Percentiles rank a stretch among this genome's conserved stretches.
These are phyloP conservation scores for Fusarium sp. DNA, from an alignment of 2,329 filamentous ascomycete genomes.

Conservation along the genomic window DNA sequence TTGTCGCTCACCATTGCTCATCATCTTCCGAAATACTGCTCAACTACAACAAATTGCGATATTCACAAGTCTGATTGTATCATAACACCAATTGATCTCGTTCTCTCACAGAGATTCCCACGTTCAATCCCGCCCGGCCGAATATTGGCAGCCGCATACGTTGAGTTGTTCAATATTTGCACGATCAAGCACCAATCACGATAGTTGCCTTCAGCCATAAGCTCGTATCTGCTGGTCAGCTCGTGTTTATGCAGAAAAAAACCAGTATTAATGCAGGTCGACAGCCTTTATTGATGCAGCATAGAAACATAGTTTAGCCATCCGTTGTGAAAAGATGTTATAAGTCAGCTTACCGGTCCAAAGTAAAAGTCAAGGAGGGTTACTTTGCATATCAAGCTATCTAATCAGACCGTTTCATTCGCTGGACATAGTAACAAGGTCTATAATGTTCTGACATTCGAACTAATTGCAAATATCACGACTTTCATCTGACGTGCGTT, in stretches of 20 bases:
- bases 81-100: background rate
- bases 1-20: background rate
- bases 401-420: background rate
- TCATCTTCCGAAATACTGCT: background rate
- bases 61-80: background rate
- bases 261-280: conserved; percentile 25
- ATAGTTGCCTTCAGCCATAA: conserved; percentile 23
- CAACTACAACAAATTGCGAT: background rate
- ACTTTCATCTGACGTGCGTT: background rate
- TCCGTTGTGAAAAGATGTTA: background rate
- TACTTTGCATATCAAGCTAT: background rate
- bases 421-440: background rate
- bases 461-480: background rate
- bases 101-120: background rate
- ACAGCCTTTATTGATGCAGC: conserved; percentile 34
- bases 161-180: conserved; percentile 3
- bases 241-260: conserved; percentile 26
- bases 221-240: conserved; percentile 32
- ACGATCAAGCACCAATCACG: conserved; percentile 1
- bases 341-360: conserved; percentile 16
- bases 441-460: background rate
- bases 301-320: background rate
- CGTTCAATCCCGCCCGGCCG: background rate
- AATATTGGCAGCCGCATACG: background rate
- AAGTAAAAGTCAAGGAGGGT: background rate